Percentiles rank a stretch among this genome's conserved stretches.
Evolutionary conservation across 169 alveolate species (phyloP).

Genomic region (Condylostoma magnum): DNA sequence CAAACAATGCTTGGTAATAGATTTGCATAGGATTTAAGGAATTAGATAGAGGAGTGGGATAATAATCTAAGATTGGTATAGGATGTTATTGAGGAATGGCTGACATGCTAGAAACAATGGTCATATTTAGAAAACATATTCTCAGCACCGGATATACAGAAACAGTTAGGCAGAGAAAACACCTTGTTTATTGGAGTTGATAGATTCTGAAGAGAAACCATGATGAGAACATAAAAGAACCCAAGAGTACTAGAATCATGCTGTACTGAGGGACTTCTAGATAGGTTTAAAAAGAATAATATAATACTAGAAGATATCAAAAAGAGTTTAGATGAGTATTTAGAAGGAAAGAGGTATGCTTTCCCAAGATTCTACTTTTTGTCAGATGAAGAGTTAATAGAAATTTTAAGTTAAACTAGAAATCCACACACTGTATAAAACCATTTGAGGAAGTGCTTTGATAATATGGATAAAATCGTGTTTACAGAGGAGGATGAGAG

Average conservation of each 20-base stretch:
- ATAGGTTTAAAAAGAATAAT: constrained; percentile 72
- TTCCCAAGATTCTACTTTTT: constrained; percentile 89
- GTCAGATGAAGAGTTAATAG: constrained; percentile 85
- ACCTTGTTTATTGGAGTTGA: constrained; percentile 88
- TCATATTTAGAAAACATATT: constrained; percentile 89
- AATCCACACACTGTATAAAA: constrained; percentile 86
- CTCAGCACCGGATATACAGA: constrained; percentile 91
- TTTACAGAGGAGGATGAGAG: constrained; percentile 61
- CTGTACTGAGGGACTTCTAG: constrained; percentile 88
- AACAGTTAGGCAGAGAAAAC: constrained; percentile 87
- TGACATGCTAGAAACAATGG: constrained; percentile 84
- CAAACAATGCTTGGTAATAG: constrained; percentile 86
- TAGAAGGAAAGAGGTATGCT: constrained; percentile 87
- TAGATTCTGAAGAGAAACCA: constrained; percentile 86
- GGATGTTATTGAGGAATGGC: constrained; percentile 92
- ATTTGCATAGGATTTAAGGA: constrained; percentile 84
- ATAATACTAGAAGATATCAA: constrained; percentile 82
- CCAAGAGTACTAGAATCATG: constrained; percentile 79
- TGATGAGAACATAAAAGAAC: constrained; percentile 78
- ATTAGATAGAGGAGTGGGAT: constrained; percentile 89
- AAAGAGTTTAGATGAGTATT: constrained; percentile 80
- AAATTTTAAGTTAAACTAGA: constrained; percentile 84
- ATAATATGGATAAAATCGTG: constrained; percentile 78
- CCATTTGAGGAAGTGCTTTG: constrained; percentile 88
- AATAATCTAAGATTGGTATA: constrained; percentile 78